Base-by-base conservation (phyloP, 1,139 yeast genomes). In the Yamadazyma atlantica region DNA sequence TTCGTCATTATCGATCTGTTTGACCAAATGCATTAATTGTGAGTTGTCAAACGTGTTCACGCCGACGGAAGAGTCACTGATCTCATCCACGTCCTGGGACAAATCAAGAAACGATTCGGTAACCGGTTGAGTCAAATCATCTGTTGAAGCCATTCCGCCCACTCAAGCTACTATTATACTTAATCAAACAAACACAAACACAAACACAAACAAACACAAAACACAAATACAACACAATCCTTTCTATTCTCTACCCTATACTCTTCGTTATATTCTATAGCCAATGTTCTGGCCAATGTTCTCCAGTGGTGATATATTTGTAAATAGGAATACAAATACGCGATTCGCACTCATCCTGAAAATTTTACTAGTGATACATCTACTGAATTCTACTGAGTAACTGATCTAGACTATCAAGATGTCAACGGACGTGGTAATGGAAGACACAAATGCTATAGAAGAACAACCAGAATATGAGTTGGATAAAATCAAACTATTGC, bases 401-500 rank as follows among this genome's bases (percentile, higher is more conserved):
- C 22, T 9, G 9, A 19, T 19, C 22, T 19, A 19, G 6, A 19
- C 9, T 19, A 19, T 19, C 13, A 29, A 29, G 10, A 29, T 29
- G 32, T 19, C 24, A 3, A 29, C 11, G 19, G 32, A 29, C 10
- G 25, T 29, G 12, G 32, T 29, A 19, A 22, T 29, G 18, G 23
- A 15, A 34, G 34, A 28, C 30, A 12, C 19, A 23, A 12, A 29
- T 16, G n/a, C 9, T 6, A n/a, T 14, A 3, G 12, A 5, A 28
- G 50, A 50, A 24, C 34, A 29, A 31, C 15, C 63, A 42, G 78
- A 69, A 41, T 61, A 62, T 39, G 80, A 75, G 45, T 47, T 60
- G 30, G 80, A 76, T 34, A 76, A 78, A 57, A 75, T 78, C 49
- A 72, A 62, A 49, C 51, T 78, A 60, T 74, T 92, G 33, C 95